These are phyloP conservation scores for Colletotrichum destructivum DNA, from an alignment of 2,329 filamentous ascomycete genomes.

Conservation along the genomic window DNA sequence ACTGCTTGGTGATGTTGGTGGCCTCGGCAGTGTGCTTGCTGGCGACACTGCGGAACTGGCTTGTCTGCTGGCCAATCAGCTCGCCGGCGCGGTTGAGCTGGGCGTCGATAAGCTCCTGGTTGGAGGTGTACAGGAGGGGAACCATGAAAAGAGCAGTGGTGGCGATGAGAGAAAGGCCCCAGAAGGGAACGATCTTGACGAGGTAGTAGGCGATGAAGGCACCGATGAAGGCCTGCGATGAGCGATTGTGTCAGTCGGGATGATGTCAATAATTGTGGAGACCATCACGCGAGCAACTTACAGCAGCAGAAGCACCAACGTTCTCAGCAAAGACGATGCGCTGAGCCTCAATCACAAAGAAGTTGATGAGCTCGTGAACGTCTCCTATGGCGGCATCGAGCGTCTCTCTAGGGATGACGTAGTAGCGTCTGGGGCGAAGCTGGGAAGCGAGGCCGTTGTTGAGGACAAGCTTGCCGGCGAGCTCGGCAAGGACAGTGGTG, in stretches of 20 bases:
- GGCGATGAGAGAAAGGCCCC: constrained; percentile 75
- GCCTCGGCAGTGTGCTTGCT: constrained; percentile 76
- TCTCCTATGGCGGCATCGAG: constrained; percentile 74
- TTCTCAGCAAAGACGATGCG: constrained; percentile 80
- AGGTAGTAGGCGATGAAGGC: constrained; percentile 78
- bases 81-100: constrained; percentile 72
- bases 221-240: constrained; percentile 67
- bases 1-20: constrained; percentile 76
- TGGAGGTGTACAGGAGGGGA: constrained; percentile 76
- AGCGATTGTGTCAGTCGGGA: constrained; percentile 21
- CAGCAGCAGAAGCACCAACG: constrained; percentile 70
- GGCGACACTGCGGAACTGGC: constrained; percentile 73
- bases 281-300: constrained; percentile 56
- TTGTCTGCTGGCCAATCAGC: constrained; percentile 73
- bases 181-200: constrained; percentile 79
- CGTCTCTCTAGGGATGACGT: constrained; percentile 75
- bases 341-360: constrained; percentile 80
- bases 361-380: constrained; percentile 79
- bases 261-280: constrained; percentile 30
- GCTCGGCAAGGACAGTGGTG: constrained; percentile 73
- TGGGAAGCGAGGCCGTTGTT: constrained; percentile 75
- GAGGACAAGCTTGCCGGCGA: constrained; percentile 72
- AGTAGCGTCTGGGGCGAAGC: constrained; percentile 77
- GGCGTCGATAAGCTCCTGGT: constrained; percentile 79
- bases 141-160: constrained; percentile 73